Base-by-base conservation (phyloP, 2,329 filamentous ascomycete species). In the Metarhizium rileyi region DNA sequence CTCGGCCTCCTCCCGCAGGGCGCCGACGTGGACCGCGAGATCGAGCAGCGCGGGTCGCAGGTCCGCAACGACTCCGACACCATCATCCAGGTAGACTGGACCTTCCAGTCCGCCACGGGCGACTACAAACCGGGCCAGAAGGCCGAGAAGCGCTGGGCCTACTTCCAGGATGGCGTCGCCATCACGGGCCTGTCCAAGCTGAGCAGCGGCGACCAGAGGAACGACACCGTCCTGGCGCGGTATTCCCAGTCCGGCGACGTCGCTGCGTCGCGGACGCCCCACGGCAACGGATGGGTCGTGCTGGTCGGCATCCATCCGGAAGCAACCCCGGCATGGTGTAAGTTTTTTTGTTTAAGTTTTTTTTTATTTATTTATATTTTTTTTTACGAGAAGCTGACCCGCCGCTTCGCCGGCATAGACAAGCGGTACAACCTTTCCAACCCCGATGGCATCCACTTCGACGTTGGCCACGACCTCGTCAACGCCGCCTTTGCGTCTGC, bases 271-370 rank as follows among this genome's bases (percentile, higher is more conserved):
- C 44, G 59, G 42, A 59, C 53, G 23, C 49, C 52, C 10, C 55
- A 55, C 36, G 57, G 57, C 10, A 51, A 56, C 9, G 60, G 60
- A 5, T 55, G 50, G 50, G 58, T 62, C 14, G 60, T 57, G 8
- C 50, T 59, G 9, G 51, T 55, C 8, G 60, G 60, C 0, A 56
- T 59, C 41, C 60, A 61, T 43, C 59, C 59, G 1, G 59, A 62
- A 47, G 60, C 60, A 9, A 51, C 46, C 23, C 22, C 55, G 25
- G 35, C 49, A 8, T 62, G 59, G 59, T 62, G 58, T 60, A 54
- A 52, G 60, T 54, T 44, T 8, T 30, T 30, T 30, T 30, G 7
- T 12, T 30, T 30, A 7, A 6, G 7, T 30, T 30, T 30, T 30
- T 30, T 12, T 12, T 30, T 30, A 6, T 12, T 12, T 30, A 6